Conservation (phyloP, 768 basidiomycete species). For the Leccinum boreale region DNA sequence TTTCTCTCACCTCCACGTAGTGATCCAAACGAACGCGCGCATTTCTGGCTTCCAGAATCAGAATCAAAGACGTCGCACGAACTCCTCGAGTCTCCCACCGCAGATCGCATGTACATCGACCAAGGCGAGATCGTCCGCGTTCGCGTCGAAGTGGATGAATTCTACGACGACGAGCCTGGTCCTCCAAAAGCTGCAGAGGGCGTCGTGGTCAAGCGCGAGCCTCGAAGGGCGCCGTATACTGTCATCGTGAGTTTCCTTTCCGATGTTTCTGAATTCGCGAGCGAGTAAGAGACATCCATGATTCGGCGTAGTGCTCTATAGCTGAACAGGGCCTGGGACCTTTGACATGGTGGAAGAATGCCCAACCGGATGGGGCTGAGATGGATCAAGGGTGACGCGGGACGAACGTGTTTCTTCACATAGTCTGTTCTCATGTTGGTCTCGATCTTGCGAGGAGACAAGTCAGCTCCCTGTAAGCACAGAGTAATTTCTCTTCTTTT, state of each 20-base stretch:
- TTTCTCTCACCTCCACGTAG: constrained; percentile 32
- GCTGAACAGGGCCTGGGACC: constrained; percentile 81
- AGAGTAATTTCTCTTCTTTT: not conserved
- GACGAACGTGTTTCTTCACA: not conserved
- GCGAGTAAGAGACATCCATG: not conserved
- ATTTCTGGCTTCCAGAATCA: constrained; percentile 77
- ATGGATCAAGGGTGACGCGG: constrained; percentile 37
- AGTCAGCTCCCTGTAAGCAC: constrained; percentile 1
- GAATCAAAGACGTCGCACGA: constrained; percentile 50
- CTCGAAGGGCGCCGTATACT: constrained; percentile 59
- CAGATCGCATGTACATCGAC: constrained; percentile 80
- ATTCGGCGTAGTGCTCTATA: constrained; percentile 65
- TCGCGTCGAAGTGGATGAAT: constrained; percentile 78
- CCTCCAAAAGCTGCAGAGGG: constrained; percentile 75
- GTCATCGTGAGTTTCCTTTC: constrained; percentile 54
- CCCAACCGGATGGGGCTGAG: constrained; percentile 38
- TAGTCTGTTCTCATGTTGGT: not conserved
- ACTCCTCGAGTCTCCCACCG: constrained; percentile 63
- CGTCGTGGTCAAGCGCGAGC: constrained; percentile 51
- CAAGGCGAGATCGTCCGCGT: constrained; percentile 71
- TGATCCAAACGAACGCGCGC: constrained; percentile 77
- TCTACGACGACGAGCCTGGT: constrained; percentile 83
- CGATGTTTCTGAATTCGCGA: not conserved
- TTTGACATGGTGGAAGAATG: constrained; percentile 68
- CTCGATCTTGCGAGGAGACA: not conserved